Evolutionary conservation across 2,329 filamentous ascomycete species (phyloP), one percentile per base, ranked within the genome.

Genomic region (Cladosporium sp.): DNA sequence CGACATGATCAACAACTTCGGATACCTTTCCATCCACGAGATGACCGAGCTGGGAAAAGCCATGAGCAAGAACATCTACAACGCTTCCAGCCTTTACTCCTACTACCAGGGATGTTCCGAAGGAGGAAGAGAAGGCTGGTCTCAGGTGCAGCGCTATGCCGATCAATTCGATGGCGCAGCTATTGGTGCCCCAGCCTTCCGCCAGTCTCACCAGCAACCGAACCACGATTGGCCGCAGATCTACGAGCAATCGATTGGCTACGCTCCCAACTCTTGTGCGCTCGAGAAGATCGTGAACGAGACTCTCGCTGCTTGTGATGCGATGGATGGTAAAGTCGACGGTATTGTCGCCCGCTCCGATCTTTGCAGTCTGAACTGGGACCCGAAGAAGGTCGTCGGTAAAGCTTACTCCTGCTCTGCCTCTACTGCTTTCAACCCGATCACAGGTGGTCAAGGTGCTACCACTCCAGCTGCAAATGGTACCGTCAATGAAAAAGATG

Each of bases 61-160:
- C 2, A 64, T 85, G 51, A 78, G 80, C 21, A 72, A 73, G 66
- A 74, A 73, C 41, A 79, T 83, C 62, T 85, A 76, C 66, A 73
- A 69, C 64, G 62, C 64, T 24, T 67, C 70, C 6, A 75, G 75
- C 67, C 26, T 78, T 14, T 83, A 82, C 72, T 77, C 82, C 2
- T 86, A 86, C 75, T 86, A 82, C 69, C 80, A 84, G 68, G 84
- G 83, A 3, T 86, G 84, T 73, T 85, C 83, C 14, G 84, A 86
- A 61, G 84, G 84, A 24, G 84, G 81, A 1, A 78, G 82, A 5
- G 80, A 84, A 69, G 82, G 78, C 15, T 81, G 78, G 78, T 80
- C 78, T 65, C 83, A 85, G 72, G 76, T 84, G 1, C 84, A 86
- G 72, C 80, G 83, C 18, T 86, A 79, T 69, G 81, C 80, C 10